Base-by-base conservation (phyloP, 2,329 filamentous ascomycete genomes). In the Mollisia scopiformis region DNA sequence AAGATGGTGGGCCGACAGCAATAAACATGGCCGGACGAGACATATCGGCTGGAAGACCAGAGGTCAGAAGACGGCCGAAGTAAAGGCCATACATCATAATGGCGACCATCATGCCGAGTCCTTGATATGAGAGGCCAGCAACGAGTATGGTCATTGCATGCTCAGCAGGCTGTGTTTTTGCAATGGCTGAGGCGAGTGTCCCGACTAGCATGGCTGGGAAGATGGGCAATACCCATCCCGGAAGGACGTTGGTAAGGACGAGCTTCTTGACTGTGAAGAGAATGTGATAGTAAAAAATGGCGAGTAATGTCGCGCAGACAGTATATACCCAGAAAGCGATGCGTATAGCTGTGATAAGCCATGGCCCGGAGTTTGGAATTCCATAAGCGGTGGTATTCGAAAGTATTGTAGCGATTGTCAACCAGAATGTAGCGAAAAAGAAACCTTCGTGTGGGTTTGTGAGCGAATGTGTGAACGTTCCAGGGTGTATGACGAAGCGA, bases 181-280 rank as follows among this genome's bases (percentile, higher is more conserved):
- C 81, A 56, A 91, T 88, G 62, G 88, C 83, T 1, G 84, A 84
- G 1, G 88, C 88, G 56, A 92, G 85, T 1, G 88, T 91, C 2
- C 89, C 89, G 0, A 84, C 83, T 16, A 92, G 79, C 88, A 92
- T 91, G 72, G 90, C 80, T 19, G 88, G 88, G 74, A 91, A 92
- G 69, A 91, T 88, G 53, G 88, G 88, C 6, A 92, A 75, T 61
- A 91, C 84, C 88, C 88, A 91, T 0, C 87, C 87, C 0, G 89
- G 89, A 80, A 89, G 90, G 83, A 90, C 90, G 43, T 84, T 86
- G 55, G 86, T 83, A 21, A 91, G 75, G 10, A 78, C 79, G 62
- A 87, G 63, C 76, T 82, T 69, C 47, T 70, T 63, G 16, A 77
- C 75, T 6, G 83, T 78, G 73, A 91, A 91, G 39, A 91, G 77